These are phyloP conservation scores for Diaporthe humulicola DNA, from an alignment of 2,329 filamentous ascomycete species.

Conservation along the genomic window DNA sequence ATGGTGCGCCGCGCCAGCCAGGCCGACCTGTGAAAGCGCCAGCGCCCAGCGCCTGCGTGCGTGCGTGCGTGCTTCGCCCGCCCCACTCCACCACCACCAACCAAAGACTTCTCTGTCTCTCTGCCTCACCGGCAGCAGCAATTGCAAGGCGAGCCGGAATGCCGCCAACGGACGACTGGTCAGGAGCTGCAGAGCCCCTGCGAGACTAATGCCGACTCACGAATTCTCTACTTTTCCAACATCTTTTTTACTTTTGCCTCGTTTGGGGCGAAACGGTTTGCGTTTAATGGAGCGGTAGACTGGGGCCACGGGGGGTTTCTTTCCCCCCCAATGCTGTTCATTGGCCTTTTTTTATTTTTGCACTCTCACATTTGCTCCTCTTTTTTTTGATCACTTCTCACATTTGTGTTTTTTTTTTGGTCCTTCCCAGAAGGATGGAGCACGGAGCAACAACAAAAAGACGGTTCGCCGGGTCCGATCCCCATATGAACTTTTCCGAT, in stretches of 20 bases:
- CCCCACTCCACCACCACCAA: not conserved
- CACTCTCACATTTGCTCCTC: slow-evolving; percentile 6
- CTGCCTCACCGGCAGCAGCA: not conserved
- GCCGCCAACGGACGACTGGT: slow-evolving; percentile 19
- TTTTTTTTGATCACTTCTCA: not conserved
- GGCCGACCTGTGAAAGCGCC: slow-evolving; percentile 34
- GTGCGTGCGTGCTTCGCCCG: too few relatives aligned
- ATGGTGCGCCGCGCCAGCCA: slow-evolving; percentile 40
- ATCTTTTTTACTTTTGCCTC: not conserved
- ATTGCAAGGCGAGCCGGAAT: slow-evolving; percentile 16
- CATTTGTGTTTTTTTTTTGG: not conserved
- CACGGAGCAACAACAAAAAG: slow-evolving; percentile 37
- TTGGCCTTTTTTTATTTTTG: not conserved
- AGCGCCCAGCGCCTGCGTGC: too few relatives aligned
- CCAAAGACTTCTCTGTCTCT: not conserved
- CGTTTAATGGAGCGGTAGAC: slow-evolving; percentile 28
- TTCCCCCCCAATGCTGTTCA: not conserved
- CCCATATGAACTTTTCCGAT: slow-evolving; percentile 19
- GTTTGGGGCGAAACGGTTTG: slow-evolving; percentile 25
- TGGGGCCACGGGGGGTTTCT: slow-evolving; percentile 16
- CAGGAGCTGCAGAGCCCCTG: slow-evolving; percentile 18
- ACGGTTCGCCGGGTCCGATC: slow-evolving; percentile 39
- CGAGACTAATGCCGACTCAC: slow-evolving; percentile 35
- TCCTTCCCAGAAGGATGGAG: slow-evolving; percentile 30
- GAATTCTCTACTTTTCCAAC: slow-evolving; percentile 35